Base-by-base conservation (phyloP, 1,284 basidiomycete species). In the Kalmanozyma brasiliensis region DNA sequence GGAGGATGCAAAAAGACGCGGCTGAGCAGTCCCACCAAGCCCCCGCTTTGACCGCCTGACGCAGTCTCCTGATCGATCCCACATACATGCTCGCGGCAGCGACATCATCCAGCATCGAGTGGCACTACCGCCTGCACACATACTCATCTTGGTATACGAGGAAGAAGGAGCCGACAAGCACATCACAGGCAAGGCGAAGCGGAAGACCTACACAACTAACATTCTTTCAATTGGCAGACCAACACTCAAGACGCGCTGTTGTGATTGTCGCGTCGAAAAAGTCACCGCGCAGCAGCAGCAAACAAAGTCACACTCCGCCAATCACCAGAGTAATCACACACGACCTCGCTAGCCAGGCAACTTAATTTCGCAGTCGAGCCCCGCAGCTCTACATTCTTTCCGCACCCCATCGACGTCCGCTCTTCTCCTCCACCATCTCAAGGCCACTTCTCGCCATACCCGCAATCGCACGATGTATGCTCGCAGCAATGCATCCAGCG, bases 381-480 rank as follows among this genome's bases (percentile, higher is more conserved):
- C 32, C 34, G 44, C 33, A 46, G 33, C 33, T n/a, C n/a, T 1
- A n/a, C 30, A 41, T 19, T 11, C 7, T 19, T 20, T 4, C 29
- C 29, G 24, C 35, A 33, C 59, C 42, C 35, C 24, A 53, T 47
- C 44, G 20, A 9, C 47, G 19, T 43, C 26, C 30, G 24, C 36
- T 11, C 19, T 45, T 35, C 6, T 30, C 40, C 33, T 36, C 41
- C 51, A 51, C 35, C 47, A 49, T 23, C 38, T 6, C 8, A 10
- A n/a, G n/a, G n/a, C n/a, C 30, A 8, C 33, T 7, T 14, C 7
- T 11, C 29, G 13, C 22, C 8, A 8, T 4, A 8, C 2, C 37
- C 19, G 30, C 10, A 43, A 7, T 16, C 13, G 32, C 20, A 44
- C 35, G 14, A 56, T 65, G 62, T 65, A 55, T 24, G 41, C 48